These are phyloP conservation scores for Periconia digitata DNA, from an alignment of 2,329 filamentous ascomycete genomes.

Conservation along the genomic window DNA sequence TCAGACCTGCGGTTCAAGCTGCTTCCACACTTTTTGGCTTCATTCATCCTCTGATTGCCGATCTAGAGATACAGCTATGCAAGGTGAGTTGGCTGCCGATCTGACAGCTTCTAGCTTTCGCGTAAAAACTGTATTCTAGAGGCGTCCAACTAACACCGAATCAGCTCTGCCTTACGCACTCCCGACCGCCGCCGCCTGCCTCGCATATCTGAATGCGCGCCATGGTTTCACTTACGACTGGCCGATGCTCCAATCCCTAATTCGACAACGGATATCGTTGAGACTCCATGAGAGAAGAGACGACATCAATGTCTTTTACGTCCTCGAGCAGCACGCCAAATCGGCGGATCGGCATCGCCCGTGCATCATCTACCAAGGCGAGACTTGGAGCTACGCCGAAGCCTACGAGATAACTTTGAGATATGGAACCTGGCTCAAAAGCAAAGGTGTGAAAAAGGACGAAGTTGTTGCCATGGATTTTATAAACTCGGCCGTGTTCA, in stretches of 20 bases:
- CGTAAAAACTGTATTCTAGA: not conserved
- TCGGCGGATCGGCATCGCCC: conserved; percentile 23
- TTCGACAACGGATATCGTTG: conserved; percentile 50
- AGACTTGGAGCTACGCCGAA: conserved; percentile 37
- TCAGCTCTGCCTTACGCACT: conserved; percentile 31
- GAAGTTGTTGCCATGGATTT: conserved; percentile 45
- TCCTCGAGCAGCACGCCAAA: conserved; percentile 35
- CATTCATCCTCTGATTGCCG: not conserved
- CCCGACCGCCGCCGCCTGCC: conserved; percentile 43
- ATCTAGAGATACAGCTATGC: conserved; percentile 1
- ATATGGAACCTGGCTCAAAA: conserved; percentile 42
- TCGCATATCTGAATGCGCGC: conserved; percentile 69
- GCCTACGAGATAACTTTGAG: conserved; percentile 37
- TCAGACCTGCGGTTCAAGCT: too few relatives aligned
- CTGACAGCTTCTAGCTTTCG: not conserved
- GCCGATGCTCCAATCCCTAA: conserved; percentile 57
- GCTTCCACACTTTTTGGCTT: not conserved
- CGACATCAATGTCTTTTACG: conserved; percentile 59
- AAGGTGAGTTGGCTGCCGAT: not conserved
- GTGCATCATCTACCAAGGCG: conserved; percentile 38
- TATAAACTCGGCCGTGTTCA: conserved; percentile 38
- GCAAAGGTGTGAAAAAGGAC: conserved; percentile 34
- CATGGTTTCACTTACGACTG: conserved; percentile 65
- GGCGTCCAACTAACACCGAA: not conserved
- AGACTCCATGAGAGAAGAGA: conserved; percentile 57